phyloP scores from a whole-genome alignment of 148 eudicot species.

The Fagopyrum tataricum region DNA sequence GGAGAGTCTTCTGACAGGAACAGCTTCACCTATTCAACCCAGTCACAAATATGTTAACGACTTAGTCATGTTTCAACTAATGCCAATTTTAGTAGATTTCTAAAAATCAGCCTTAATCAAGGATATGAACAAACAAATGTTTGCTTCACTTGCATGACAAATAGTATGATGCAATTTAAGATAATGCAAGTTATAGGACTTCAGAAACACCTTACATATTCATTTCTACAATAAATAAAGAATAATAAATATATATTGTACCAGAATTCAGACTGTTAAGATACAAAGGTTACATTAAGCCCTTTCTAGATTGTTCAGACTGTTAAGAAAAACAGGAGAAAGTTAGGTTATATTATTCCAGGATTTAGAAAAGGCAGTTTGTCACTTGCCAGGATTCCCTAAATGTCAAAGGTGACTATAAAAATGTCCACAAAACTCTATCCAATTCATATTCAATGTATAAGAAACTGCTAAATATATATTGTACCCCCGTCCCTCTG shows the following conservation, averaged over 20 bases:
- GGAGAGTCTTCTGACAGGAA: slow-evolving; percentile 6
- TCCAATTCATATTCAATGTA: neutral
- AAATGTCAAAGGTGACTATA: neutral
- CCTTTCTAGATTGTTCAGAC: too few species aligned
- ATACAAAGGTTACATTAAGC: neutral
- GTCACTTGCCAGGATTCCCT: neutral
- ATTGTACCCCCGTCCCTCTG: too few species aligned
- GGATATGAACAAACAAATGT: neutral
- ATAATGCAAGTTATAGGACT: neutral
- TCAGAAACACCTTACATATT: neutral
- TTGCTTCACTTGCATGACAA: neutral
- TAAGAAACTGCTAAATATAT: too few species aligned
- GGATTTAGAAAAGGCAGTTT: neutral
- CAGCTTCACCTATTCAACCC: slow-evolving; percentile 1
- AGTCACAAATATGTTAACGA: neutral
- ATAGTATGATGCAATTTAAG: neutral
- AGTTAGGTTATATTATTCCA: neutral
- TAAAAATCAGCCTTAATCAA: neutral
- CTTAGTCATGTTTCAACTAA: neutral
- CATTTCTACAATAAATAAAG: neutral
- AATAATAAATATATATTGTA: neutral
- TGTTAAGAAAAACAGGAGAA: neutral
- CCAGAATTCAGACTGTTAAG: neutral
- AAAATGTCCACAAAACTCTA: neutral
- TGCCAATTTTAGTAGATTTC: neutral